Evolutionary conservation across 257 asterid genomes (phyloP).

Genomic region (Plantago ovata): DNA sequence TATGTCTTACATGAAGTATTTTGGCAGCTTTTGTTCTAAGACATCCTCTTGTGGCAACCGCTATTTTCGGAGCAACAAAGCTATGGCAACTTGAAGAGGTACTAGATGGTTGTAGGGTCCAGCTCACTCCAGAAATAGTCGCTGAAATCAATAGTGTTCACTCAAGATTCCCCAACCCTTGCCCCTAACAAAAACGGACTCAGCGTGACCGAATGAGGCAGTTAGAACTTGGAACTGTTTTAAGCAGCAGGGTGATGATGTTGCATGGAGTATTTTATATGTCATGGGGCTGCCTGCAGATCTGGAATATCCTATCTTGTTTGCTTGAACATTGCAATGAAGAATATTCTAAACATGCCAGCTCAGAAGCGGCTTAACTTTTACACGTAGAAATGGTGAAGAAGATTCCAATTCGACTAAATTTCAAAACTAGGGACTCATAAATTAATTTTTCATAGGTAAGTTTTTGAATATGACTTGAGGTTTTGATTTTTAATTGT

Average conservation of each 20-base stretch:
- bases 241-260: neutral
- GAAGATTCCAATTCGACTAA: neutral
- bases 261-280: neutral
- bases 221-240: neutral
- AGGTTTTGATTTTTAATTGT: neutral
- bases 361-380: too few species aligned
- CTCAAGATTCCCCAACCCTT: conserved; percentile 62
- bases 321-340: neutral
- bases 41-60: conserved; percentile 76
- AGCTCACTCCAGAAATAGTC: conserved; percentile 52
- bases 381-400: neutral
- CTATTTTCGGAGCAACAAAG: conserved; percentile 80
- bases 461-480: neutral
- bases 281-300: neutral
- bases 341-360: neutral
- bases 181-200: conserved; percentile 36
- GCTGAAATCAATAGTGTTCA: conserved; percentile 60
- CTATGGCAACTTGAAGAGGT: conserved; percentile 76
- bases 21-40: conserved; percentile 71
- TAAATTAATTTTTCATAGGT: neutral
- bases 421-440: neutral
- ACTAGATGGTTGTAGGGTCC: conserved; percentile 48
- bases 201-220: neutral
- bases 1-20: conserved; percentile 10
- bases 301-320: neutral